Evolutionary conservation across 2,329 filamentous ascomycete genomes (phyloP), one percentile per base, ranked within the genome.

Genomic region (Aaosphaeria pasadenensis): DNA sequence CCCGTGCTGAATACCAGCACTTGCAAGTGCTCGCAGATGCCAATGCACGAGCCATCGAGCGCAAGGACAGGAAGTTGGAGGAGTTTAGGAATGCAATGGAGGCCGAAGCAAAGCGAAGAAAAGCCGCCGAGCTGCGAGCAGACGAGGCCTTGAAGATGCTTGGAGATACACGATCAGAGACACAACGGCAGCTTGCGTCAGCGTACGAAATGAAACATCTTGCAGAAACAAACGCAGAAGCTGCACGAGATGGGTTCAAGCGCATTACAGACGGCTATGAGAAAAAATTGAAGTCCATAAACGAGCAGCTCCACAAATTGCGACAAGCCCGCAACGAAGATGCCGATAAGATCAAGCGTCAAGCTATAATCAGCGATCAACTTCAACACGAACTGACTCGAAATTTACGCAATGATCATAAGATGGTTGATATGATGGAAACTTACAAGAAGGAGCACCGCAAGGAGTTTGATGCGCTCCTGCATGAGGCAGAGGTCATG

Each of bases 21-120:
- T 78, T 84, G 6, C 74, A 88, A 51, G 77, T 89, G 45, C 84
- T 89, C 57, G 84, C 84, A 48, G 84, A 81, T 58, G 83, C 89
- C 46, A 88, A 87, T 56, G 86, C 86, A 65, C 82, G 84, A 11
- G 73, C 89, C 6, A 76, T 91, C 30, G 81, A 84, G 48, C 78
- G 87, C 48, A 88, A 88, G 62, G 87, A 91, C 62, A 80, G 88
- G 9, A 88, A 89, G 65, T 81, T 91, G 39, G 85, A 88, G 54
- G 82, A 84, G 40, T 68, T 90, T 50, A 84, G 85, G 58, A 75
- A 78, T 6, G 76, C 82, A 13, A 74, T 90, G 30, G 84, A 87
- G 38, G 67, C 77, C 2, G 87, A 91, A 70, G 80, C 81, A 63
- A 77, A 80, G 56, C 80, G 83, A 53, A 77, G 86, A 3, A 71